phyloP scores from a whole-genome alignment of 179 eudicot species.

The Kewa caespitosa region DNA sequence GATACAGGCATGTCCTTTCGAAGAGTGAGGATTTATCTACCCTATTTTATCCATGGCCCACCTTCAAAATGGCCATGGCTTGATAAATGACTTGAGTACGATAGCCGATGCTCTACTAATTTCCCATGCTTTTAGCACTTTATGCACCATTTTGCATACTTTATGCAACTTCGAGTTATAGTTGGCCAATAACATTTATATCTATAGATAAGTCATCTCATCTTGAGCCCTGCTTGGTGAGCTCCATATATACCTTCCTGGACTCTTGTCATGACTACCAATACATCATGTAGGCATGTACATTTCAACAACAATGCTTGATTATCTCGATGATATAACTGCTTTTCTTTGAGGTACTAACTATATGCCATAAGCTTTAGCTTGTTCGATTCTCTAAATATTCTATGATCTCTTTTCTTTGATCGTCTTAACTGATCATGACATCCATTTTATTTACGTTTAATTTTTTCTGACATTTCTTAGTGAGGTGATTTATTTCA shows the following conservation, averaged over 20 bases:
- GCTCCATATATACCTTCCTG: not conserved
- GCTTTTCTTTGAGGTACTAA: not conserved
- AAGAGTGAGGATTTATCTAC: too few relatives aligned
- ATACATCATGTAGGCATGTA: not conserved
- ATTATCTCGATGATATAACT: not conserved
- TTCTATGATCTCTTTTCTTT: not conserved
- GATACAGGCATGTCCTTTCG: too few relatives aligned
- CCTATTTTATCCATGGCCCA: too few relatives aligned
- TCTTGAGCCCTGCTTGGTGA: not conserved
- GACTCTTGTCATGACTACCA: not conserved
- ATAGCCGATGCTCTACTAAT: too few relatives aligned
- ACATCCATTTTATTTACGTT: too few relatives aligned
- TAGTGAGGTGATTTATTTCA: too few relatives aligned
- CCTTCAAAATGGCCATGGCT: too few relatives aligned
- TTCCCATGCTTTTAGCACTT: not conserved
- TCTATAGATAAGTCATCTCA: not conserved
- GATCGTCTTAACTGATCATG: not conserved
- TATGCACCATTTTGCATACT: not conserved
- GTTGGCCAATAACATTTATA: not conserved
- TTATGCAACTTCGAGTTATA: not conserved
- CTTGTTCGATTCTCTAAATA: not conserved
- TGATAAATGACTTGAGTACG: too few relatives aligned
- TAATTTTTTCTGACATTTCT: too few relatives aligned
- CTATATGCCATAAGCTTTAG: not conserved
- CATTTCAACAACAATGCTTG: not conserved